Evolutionary conservation across 2,329 filamentous ascomycete species (phyloP).

Genomic region (Curvularia sp.): DNA sequence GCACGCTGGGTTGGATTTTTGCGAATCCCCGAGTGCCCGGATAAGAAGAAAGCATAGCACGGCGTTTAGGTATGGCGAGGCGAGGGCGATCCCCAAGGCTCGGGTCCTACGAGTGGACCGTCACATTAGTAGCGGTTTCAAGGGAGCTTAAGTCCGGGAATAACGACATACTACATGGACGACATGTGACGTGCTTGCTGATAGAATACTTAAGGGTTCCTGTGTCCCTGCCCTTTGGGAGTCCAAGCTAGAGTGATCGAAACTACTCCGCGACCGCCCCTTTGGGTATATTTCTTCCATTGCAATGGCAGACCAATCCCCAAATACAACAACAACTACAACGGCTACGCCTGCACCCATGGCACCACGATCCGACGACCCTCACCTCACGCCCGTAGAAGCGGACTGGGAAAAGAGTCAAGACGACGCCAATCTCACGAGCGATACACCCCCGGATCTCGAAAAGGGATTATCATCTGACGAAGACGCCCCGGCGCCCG

Average conservation of each 20-base stretch:
- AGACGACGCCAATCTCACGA: conserved; percentile 10
- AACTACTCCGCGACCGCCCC: no score
- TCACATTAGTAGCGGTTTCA: conserved; percentile 5
- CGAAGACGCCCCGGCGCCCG: not conserved
- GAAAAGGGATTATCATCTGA: conserved; percentile 12
- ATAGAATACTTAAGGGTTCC: not conserved
- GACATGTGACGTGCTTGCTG: conserved; percentile 9
- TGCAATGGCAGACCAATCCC: conserved; percentile 3
- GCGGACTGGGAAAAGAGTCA: conserved; percentile 13
- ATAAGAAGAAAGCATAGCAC: not conserved
- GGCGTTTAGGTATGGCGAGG: not conserved
- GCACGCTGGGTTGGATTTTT: no score
- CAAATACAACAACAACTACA: not conserved
- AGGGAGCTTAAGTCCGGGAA: conserved; percentile 17
- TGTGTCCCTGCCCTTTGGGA: not conserved
- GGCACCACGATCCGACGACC: not conserved
- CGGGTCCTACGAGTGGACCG: not conserved
- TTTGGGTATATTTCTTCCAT: not conserved
- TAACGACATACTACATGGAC: conserved; percentile 11
- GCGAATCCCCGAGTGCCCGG: no score
- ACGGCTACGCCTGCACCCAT: not conserved
- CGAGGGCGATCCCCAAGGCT: conserved; percentile 3
- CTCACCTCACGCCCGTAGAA: not conserved
- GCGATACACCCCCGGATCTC: conserved; percentile 8
- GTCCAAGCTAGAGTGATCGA: not conserved